Evolutionary conservation across 192 early-diverging fungal species (phyloP), one percentile per base, ranked within the genome.

Genomic region (Kappamyces sp.): DNA sequence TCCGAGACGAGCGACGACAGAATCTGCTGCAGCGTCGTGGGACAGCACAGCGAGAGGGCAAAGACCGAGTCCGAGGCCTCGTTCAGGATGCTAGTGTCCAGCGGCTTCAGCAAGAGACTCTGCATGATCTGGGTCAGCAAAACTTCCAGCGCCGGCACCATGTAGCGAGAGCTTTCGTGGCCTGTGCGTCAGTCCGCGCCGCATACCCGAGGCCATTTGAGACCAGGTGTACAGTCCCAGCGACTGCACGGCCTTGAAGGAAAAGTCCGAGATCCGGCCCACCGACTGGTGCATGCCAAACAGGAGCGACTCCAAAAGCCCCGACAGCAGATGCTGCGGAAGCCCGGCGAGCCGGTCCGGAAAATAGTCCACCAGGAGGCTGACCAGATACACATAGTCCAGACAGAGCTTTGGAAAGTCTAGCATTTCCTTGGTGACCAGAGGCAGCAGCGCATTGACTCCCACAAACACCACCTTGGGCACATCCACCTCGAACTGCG

Each of bases 391-490:
- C 54, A 85, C 79, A 66, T 84, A 90, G 47, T 80, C 70, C 50
- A 71, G 76, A 60, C 84, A 87, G 6, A 87, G 50, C 38, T 69
- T 59, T 11, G 84, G 83, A 31, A 83, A 77, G 77, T 84, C 59
- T 52, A 90, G 66, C 80, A 90, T 86, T 29, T 85, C 68, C 32
- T 78, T 59, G 46, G 84, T 83, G 54, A 90, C 83, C 59, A 88
- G 74, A 3, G 86, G 86, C 30, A 88, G 72, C 1, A 88, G 59
- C 29, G 78, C 72, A 68, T 86, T 79, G 41, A 88, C 67, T 33
- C 85, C 88, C 66, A 74, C 83, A 45, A 86, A 82, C 31, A 88
- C 80, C 3, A 90, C 83, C 15, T 80, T 74, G n/a, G 80, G 65
- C 46, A 86, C 65, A 66, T 79, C 61, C 33, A 57, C 39, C 53